Evolutionary conservation across 2,329 filamentous ascomycete genomes (phyloP), one percentile per base, ranked within the genome.

Genomic region (Verticillium zaregamsianum): DNA sequence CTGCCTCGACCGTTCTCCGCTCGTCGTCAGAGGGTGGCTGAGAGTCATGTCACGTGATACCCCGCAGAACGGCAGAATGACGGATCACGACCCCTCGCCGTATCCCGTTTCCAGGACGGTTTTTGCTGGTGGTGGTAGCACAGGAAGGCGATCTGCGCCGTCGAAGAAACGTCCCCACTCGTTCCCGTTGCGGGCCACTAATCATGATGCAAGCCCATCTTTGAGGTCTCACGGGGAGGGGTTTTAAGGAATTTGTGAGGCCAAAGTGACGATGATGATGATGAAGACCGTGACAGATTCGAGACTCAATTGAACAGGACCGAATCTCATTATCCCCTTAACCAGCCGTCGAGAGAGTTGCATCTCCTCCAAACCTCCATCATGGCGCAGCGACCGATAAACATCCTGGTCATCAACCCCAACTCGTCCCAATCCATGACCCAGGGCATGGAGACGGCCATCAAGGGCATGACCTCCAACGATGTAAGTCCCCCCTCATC

Each of bases 341-440:
- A 40, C 37, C 15, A 15, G 37, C 14, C 12, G 15, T 15, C 17
- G 17, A 40, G 15, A 40, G 3, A 7, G 15, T n/a, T 40, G 6
- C 17, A 7, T 15, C 37, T 40, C 25, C 25, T 12, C 15, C n/a
- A 37, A 3, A 20, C 17, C 11, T 23, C 4, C 55, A 35, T 14
- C n/a, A 57, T 57, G 55, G 55, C 55, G 31, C 55, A 32, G 40
- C 68, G 68, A 63, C 67, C 66, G 31, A 76, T 74, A 65, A 81
- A 74, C 64, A 86, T 93, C 65, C 81, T 94, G 49, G 79, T 94
- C 64, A 82, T 94, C 68, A 94, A 95, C 70, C 91, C 91, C 37
- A 95, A 95, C 76, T 92, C 90, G 2, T 92, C 88, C 1, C 68
- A 77, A 61, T 78, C 81, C 61, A 94, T 94, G 90, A 94, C 90